Percentiles rank a stretch among this genome's conserved stretches.
These are phyloP conservation scores for Colletotrichum camelliae DNA, from an alignment of 2,329 filamentous ascomycete genomes.

Conservation along the genomic window DNA sequence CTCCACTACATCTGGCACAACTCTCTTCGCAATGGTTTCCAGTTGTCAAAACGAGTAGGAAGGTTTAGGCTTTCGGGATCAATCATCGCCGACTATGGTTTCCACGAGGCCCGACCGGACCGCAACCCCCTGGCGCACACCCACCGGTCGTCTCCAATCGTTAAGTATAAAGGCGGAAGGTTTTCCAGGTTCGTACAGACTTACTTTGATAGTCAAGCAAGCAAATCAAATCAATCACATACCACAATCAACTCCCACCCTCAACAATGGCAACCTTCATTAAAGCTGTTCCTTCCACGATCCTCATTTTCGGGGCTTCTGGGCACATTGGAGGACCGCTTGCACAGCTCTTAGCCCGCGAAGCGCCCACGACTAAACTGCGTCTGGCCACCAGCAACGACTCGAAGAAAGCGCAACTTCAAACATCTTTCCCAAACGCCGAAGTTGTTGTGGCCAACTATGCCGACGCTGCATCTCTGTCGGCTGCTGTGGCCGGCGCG, in stretches of 20 bases:
- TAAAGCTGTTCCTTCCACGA: neutral
- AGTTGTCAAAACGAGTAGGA: neutral
- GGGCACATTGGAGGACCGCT: neutral
- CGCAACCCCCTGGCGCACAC: neutral
- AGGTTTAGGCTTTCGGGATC: neutral
- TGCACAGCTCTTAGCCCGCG: neutral
- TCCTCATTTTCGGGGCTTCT: neutral
- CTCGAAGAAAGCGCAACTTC: neutral
- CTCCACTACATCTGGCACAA: neutral
- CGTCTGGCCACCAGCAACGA: neutral
- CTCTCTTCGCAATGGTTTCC: neutral
- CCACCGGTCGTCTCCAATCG: neutral
- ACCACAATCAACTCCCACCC: neutral
- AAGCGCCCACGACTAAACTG: neutral
- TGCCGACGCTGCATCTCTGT: neutral
- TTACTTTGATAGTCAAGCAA: neutral
- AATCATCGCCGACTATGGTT: neutral
- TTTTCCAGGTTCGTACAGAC: neutral
- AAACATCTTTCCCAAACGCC: neutral
- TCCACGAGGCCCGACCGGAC: neutral
- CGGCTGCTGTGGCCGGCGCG: neutral
- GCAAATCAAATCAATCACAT: neutral
- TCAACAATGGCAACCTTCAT: neutral
- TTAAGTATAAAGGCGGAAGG: neutral
- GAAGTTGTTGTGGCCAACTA: neutral